These are phyloP conservation scores for Eustoma russellianum DNA, from an alignment of 257 asterid species.

Conservation along the genomic window DNA sequence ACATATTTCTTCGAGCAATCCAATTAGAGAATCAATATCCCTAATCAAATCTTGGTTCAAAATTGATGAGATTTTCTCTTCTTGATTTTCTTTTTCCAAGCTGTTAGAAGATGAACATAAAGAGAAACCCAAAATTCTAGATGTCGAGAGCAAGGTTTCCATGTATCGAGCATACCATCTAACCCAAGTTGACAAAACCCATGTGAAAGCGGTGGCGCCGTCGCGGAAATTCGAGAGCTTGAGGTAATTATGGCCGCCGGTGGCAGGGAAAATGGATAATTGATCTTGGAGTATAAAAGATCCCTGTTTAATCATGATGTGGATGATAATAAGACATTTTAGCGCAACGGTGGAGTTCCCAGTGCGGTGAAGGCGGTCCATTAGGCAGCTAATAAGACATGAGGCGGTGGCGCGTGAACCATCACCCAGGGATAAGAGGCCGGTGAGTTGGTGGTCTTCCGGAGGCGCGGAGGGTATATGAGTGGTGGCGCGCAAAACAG, in stretches of 20 bases:
- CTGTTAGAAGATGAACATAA: slow-evolving; percentile 32
- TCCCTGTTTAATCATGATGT: slow-evolving; percentile 60
- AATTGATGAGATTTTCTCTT: slow-evolving; percentile 33
- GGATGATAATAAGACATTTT: slow-evolving; percentile 59
- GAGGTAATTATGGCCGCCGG: slow-evolving; percentile 66
- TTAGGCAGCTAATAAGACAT: slow-evolving; percentile 42
- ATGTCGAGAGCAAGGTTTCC: slow-evolving; percentile 46
- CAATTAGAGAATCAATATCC: slow-evolving; percentile 44
- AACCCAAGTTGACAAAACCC: slow-evolving; percentile 63
- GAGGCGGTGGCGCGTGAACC: slow-evolving; percentile 79
- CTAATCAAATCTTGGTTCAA: slow-evolving; percentile 42
- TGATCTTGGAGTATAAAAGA: slow-evolving; percentile 88
- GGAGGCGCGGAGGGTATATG: slow-evolving; percentile 54
- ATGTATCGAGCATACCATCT: slow-evolving; percentile 69
- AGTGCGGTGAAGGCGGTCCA: slow-evolving; percentile 79
- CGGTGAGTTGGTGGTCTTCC: slow-evolving; percentile 32
- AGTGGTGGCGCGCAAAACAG: slow-evolving; percentile 72
- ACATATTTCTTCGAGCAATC: slow-evolving; percentile 40
- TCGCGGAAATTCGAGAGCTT: slow-evolving; percentile 72
- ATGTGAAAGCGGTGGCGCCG: slow-evolving; percentile 40
- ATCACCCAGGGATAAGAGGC: slow-evolving; percentile 52
- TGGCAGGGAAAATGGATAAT: slow-evolving; percentile 54
- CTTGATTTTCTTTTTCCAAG: slow-evolving; percentile 22
- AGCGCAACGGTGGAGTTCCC: slow-evolving; percentile 55
- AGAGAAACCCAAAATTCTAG: slow-evolving; percentile 51